Evolutionary conservation across 2,329 filamentous ascomycete species (phyloP), one percentile per base, ranked within the genome.

Genomic region (Microdochium paspali): DNA sequence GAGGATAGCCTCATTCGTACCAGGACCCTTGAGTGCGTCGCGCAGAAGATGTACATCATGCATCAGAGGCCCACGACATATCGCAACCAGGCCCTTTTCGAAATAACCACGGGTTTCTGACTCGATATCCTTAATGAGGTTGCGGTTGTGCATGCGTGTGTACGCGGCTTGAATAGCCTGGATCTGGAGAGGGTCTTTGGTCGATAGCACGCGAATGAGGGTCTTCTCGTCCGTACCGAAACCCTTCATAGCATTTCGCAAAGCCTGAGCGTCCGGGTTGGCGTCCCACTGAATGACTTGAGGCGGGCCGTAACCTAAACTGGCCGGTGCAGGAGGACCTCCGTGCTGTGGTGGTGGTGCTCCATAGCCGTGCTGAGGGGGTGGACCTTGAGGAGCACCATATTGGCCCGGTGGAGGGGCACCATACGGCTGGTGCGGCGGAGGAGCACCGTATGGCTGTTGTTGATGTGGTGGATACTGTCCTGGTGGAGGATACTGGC

Each of bases 201-300:
- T 78, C 2, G 84, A 70, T 9, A 97, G 70, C 3, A 84, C 70
- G 2, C 72, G 70, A 53, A 95, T 90, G 15, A 97, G 70, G 0
- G 77, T 66, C 58, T 82, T 84, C 64, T 96, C 90, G 58, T 97
- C 82, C 0, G 90, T 96, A 28, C 90, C 91, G 52, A 95, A 87
- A 0, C 90, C 90, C 66, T 95, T 95, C 89, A 96, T 95, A 2
- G 91, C 88, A 55, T 77, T 77, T 46, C 88, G 80, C 21, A 95
- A 71, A 3, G 73, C 78, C 49, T 89, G 79, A 0, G 88, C 85
- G 56, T 93, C 82, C 12, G 72, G 68, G 3, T 70, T 74, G 44
- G 80, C 84, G 53, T 95, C 82, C 73, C 76, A 84, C 25, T 79
- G 73, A 40, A 87, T 85, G 43, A 79, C 71, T 58, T 87, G 85